Base-by-base conservation (phyloP, 805 yeast genomes). In the Nakazawaea sp. region DNA sequence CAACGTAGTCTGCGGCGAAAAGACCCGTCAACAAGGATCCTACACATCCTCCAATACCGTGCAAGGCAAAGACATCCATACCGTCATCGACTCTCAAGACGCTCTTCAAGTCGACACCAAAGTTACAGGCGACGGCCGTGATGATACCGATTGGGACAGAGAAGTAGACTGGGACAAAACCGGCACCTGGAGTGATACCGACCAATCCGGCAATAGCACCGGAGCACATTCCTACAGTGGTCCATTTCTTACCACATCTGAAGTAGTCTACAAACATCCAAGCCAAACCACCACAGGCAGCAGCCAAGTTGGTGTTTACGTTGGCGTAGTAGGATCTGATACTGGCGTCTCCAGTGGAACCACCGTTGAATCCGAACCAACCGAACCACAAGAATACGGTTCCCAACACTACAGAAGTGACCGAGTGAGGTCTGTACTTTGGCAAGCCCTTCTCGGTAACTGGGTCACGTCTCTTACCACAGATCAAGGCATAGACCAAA, bases 291-390 rank as follows among this genome's bases (percentile, higher is more conserved):
- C 96, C 97, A 51, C 77, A 62, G 11, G 95, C 79, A 43, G 97
- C 97, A 36, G 97, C 96, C 50, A 90, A 58, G 64, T 90, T 87
- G 53, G 97, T 90, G 73, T 86, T 88, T 54, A 83, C 81, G 57
- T 83, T 75, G 27, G 97, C 96, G 68, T 88, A 88, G 83, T 87
- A 86, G 41, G 96, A 89, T 65, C 97, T 81, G 58, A 92, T 78
- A 44, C 90, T 64, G 26, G 96, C 85, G 56, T 87, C 82, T 61
- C 96, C 97, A 35, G 97, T 84, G 33, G 96, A 87, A 52, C 97
- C 97, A 62, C 96, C 97, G 72, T 92, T 92, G 78, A 92, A 92
- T 28, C 96, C 97, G 54, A 88, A 88, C 98, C 98, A 92, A 26
- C 97, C 98, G 52, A 92, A 88, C 96, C 97, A 90, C 50, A 92